These are phyloP conservation scores for Euphrasia confusa DNA, from an alignment of 257 asterid species.

Conservation along the genomic window DNA sequence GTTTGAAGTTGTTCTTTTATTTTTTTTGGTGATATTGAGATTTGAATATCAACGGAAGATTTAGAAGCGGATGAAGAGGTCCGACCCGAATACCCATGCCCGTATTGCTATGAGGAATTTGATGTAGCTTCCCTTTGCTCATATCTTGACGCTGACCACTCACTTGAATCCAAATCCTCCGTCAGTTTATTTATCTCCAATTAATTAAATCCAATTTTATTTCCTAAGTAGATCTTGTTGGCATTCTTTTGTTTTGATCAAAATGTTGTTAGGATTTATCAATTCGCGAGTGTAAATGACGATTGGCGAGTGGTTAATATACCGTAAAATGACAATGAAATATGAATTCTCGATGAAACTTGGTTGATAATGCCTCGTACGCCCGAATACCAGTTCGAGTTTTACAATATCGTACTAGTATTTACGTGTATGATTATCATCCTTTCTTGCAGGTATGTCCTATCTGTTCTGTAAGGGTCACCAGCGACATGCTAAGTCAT, in stretches of 20 bases:
- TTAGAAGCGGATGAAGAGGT: slow-evolving; percentile 71
- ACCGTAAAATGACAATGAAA: no score
- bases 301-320: no score
- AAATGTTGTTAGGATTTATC: no score
- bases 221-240: no score
- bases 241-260: no score
- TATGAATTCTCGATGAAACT: no score
- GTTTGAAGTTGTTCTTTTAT: neutral
- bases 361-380: no score
- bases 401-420: no score
- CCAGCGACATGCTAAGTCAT: slow-evolving; percentile 64
- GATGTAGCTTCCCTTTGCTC: slow-evolving; percentile 76
- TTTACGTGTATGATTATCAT: no score
- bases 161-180: slow-evolving; percentile 62
- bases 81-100: slow-evolving; percentile 73
- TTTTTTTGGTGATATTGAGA: no score
- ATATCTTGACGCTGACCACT: slow-evolving; percentile 75
- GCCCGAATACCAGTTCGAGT: no score
- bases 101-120: slow-evolving; percentile 77
- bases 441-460: slow-evolving; percentile 62
- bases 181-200: slow-evolving; percentile 43
- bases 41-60: slow-evolving; percentile 35
- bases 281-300: no score
- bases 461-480: slow-evolving; percentile 67
- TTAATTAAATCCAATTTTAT: neutral